A percentile compares a stretch with the other conserved stretches of the same genome.
Conservation (phyloP, 1,284 basidiomycete genomes). For the Vanrija sp. region DNA sequence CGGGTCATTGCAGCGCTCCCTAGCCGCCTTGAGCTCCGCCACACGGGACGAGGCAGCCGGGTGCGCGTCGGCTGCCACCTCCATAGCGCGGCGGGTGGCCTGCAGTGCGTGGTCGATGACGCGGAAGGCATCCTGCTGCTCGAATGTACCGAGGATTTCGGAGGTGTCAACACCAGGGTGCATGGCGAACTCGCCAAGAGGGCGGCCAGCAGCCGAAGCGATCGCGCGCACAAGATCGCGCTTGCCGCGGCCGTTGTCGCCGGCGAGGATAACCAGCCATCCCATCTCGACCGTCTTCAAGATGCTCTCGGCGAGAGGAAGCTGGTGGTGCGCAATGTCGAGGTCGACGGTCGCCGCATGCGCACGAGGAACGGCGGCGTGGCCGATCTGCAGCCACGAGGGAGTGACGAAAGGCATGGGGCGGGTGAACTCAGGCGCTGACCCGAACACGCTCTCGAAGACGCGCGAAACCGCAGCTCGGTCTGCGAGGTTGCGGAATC, state of each 20-base stretch:
- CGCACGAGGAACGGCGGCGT: conserved; percentile 56
- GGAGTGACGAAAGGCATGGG: conserved; percentile 60
- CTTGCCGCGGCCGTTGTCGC: conserved; percentile 73
- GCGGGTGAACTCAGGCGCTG: conserved; percentile 38
- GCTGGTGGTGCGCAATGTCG: conserved; percentile 62
- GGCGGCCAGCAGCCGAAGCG: conserved; percentile 66
- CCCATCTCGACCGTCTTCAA: conserved; percentile 69
- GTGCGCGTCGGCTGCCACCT: conserved; percentile 19
- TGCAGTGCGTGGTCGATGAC: conserved; percentile 17
- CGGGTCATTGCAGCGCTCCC: conserved; percentile 17
- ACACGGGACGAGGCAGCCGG: conserved; percentile 12
- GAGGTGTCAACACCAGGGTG: conserved; percentile 87
- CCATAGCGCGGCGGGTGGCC: conserved; percentile 14
- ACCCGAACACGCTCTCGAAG: conserved; percentile 62
- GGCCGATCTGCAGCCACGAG: conserved; percentile 64
- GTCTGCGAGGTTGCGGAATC: conserved; percentile 75
- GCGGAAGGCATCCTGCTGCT: conserved; percentile 66
- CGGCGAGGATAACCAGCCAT: conserved; percentile 87
- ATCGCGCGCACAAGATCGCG: conserved; percentile 68
- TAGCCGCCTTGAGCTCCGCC: conserved; percentile 13
- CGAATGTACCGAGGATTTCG: conserved; percentile 93
- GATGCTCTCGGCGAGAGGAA: conserved; percentile 69
- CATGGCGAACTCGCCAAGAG: conserved; percentile 70
- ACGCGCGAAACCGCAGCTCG: conserved; percentile 59
- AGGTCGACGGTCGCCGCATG: conserved; percentile 48